These are phyloP conservation scores for Salicornia ramosissima DNA, from an alignment of 148 eudicot species.

Conservation along the genomic window DNA sequence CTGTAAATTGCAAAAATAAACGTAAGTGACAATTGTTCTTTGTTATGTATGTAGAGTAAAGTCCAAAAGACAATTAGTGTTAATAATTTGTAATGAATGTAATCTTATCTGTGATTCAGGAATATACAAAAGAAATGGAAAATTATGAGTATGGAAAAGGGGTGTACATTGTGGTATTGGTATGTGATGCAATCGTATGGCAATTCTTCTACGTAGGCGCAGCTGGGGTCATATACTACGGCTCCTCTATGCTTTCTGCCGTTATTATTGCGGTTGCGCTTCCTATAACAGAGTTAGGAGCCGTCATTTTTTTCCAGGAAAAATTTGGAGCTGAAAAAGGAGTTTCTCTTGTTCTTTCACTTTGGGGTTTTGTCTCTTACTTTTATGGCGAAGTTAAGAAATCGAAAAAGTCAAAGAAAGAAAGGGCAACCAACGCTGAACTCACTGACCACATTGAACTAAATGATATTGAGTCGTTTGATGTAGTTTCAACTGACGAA, in stretches of 20 bases:
- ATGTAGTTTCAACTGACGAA: too few species aligned
- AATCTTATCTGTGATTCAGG: constrained; percentile 29
- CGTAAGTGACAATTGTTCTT: too few species aligned
- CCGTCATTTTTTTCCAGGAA: constrained; percentile 50
- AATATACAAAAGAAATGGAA: constrained; percentile 40
- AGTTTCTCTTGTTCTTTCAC: constrained; percentile 51
- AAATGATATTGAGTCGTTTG: too few species aligned
- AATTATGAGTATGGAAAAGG: constrained; percentile 40
- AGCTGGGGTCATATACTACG: constrained; percentile 55
- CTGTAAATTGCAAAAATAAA: too few species aligned
- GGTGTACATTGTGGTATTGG: constrained; percentile 37
- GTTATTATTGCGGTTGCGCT: constrained; percentile 46
- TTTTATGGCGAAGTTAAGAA: constrained; percentile 47
- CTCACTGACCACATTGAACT: too few species aligned
- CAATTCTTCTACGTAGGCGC: constrained; percentile 66
- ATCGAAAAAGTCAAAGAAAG: constrained; percentile 17
- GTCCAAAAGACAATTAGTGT: too few species aligned
- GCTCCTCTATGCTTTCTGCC: constrained; percentile 58
- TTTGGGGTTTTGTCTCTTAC: constrained; percentile 73
- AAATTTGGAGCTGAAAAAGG: constrained; percentile 59
- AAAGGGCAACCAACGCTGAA: not conserved
- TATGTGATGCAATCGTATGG: constrained; percentile 43
- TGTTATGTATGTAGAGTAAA: too few species aligned
- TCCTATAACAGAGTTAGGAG: constrained; percentile 49
- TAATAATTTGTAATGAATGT: not conserved